Percentiles rank a stretch among this genome's conserved stretches.
phyloP scores from a whole-genome alignment of 1,139 yeast genomes.

The Geotrichum bryndzae region DNA sequence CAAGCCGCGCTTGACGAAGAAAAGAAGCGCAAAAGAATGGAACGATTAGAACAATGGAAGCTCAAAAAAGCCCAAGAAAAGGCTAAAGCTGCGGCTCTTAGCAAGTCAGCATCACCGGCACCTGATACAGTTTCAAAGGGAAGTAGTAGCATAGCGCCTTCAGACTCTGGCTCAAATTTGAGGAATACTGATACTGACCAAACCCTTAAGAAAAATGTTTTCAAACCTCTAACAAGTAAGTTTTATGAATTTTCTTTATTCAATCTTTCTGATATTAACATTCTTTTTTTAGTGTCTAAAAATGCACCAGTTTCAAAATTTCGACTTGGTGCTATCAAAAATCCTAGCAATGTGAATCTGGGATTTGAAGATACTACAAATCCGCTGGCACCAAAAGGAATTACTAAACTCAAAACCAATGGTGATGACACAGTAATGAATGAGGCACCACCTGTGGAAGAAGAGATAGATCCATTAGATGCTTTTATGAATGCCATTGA shows the following conservation, averaged over 20 bases:
- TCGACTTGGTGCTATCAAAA: background rate
- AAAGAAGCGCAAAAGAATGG: constrained; percentile 33
- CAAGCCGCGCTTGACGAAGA: constrained; percentile 24
- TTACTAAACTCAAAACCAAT: background rate
- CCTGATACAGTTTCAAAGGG: constrained; percentile 8
- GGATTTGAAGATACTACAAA: constrained; percentile 7
- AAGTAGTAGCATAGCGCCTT: constrained; percentile 12
- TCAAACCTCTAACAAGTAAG: constrained; percentile 16
- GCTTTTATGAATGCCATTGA: constrained; percentile 34
- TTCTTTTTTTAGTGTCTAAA: constrained; percentile 9
- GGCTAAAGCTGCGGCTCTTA: constrained; percentile 12
- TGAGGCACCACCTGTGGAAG: constrained; percentile 17
- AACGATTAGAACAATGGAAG: constrained; percentile 38
- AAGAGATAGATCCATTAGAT: constrained; percentile 39
- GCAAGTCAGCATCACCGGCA: constrained; percentile 4
- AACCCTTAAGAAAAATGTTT: constrained; percentile 9
- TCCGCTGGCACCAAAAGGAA: background rate
- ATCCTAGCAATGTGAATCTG: background rate
- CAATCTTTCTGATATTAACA: background rate
- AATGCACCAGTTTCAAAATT: background rate
- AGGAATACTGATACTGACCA: constrained; percentile 16
- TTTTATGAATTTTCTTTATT: background rate
- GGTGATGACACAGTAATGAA: constrained; percentile 13
- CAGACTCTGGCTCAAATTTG: background rate
- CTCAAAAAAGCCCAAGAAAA: constrained; percentile 32